A percentile compares a stretch with the other conserved stretches of the same genome.
These are phyloP conservation scores for Eucalyptus viminalis DNA, from an alignment of 345 rosid species.

Conservation along the genomic window DNA sequence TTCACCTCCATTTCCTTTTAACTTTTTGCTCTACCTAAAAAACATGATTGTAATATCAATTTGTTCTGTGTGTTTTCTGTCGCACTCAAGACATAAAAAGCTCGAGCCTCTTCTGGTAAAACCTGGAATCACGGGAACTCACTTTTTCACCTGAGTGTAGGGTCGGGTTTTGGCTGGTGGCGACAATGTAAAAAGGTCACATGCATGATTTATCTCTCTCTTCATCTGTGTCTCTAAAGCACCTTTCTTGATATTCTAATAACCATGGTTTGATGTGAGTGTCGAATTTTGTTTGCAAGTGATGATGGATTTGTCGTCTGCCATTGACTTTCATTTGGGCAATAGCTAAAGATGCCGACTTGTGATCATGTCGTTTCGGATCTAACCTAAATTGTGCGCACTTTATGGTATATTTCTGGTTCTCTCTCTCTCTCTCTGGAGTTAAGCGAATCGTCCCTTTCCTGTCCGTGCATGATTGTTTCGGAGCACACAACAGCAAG, in stretches of 20 bases:
- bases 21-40: neutral
- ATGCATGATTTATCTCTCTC: neutral
- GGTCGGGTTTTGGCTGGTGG: neutral
- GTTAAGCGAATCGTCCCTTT: neutral
- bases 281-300: neutral
- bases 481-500: neutral
- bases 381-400: neutral
- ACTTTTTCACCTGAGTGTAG: neutral
- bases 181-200: neutral
- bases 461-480: neutral
- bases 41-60: neutral
- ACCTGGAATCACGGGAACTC: neutral
- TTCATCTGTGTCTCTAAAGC: neutral
- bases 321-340: neutral
- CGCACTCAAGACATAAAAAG: neutral
- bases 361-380: neutral
- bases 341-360: neutral
- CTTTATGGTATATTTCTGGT: neutral
- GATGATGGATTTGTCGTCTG: neutral
- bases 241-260: neutral
- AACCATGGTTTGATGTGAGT: neutral
- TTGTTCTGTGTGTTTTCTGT: neutral
- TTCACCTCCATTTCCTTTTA: neutral
- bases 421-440: neutral
- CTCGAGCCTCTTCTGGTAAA: neutral